These are phyloP conservation scores for Viola odorata DNA, from an alignment of 345 rosid species.

Conservation along the genomic window DNA sequence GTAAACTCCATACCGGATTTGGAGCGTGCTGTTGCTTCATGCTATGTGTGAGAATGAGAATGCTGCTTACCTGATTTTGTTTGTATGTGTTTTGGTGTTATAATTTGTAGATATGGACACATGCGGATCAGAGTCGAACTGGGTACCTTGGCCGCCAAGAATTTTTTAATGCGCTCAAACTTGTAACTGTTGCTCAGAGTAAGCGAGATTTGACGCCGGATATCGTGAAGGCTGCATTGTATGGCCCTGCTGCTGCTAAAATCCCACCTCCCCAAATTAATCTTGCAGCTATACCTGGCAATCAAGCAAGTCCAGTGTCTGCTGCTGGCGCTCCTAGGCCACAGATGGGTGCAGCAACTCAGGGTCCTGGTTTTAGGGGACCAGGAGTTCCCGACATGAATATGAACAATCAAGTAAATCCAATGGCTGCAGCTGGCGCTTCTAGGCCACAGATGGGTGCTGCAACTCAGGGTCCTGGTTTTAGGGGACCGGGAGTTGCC, in stretches of 20 bases:
- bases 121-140: slow-evolving; percentile 66
- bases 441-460: slow-evolving; percentile 35
- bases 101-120: slow-evolving; percentile 67
- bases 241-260: slow-evolving; percentile 94
- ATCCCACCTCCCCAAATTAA: slow-evolving; percentile 91
- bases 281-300: slow-evolving; percentile 48
- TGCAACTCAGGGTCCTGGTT: slow-evolving; percentile 41
- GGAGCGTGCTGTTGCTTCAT: background rate
- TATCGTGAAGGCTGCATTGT: slow-evolving; percentile 87
- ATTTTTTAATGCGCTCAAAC: slow-evolving; percentile 81
- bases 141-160: slow-evolving; percentile 85
- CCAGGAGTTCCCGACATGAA: slow-evolving; percentile 47
- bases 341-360: slow-evolving; percentile 34
- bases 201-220: slow-evolving; percentile 90
- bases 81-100: slow-evolving; percentile 9
- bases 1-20: background rate
- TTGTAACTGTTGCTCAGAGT: slow-evolving; percentile 97
- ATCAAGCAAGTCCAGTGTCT: slow-evolving; percentile 33
- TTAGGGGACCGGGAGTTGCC: slow-evolving; percentile 57
- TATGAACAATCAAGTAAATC: slow-evolving; percentile 32
- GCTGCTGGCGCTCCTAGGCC: slow-evolving; percentile 34
- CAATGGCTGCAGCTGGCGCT: slow-evolving; percentile 26
- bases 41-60: background rate
- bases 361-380: slow-evolving; percentile 54
- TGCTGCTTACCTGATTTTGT: background rate